Base-by-base conservation (phyloP, 73 alveolate species). In the Paramecium tetraurelia region DNA sequence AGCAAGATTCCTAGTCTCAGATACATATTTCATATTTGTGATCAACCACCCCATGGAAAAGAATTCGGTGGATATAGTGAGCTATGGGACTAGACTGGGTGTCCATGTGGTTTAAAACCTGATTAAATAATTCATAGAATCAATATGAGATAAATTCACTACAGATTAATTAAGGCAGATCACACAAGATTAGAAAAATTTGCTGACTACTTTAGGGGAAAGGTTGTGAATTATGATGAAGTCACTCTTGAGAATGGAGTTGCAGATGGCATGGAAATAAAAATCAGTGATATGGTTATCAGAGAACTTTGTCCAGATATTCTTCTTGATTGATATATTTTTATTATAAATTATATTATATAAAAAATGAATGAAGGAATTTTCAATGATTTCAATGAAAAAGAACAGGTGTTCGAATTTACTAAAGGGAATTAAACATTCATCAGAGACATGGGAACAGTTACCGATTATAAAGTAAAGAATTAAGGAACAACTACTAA, bases 1-100 rank as follows among this genome's bases (percentile, higher is more conserved):
- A 71, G 87, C 22, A 89, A 50, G 18, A 70, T 89, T 24, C 96
- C 96, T 22, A 93, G 98, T 63, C 70, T 93, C 36, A 96, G 97
- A 96, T 85, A 92, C 63, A 70, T 97, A 38, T 97, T 96, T 90
- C 99, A 97, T 92, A 94, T 97, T 57, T 95, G 98, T 84, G 99
- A 96, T 84, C 84, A 96, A 53, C 98, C 99, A 71, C 97, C 98
- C 44, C 99, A 97, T 95, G 99, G 98, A 14, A 72, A 71, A 63
- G 77, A 89, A 24, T 89, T 70, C 71, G 94, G 94, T 16, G 94
- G 94, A 9, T 89, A 16, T 50, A 70, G 92, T 69, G 94, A 89
- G 24, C 24, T 71, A 36, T 89, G 94, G 94, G 94, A 72, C 72
- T 59, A 70, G 8, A 53, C 69, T n/a, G 94, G 94, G 0, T 89